Evolutionary conservation across 352 stramenopile species (phyloP).

Genomic region (Globisporangium paddicum): DNA sequence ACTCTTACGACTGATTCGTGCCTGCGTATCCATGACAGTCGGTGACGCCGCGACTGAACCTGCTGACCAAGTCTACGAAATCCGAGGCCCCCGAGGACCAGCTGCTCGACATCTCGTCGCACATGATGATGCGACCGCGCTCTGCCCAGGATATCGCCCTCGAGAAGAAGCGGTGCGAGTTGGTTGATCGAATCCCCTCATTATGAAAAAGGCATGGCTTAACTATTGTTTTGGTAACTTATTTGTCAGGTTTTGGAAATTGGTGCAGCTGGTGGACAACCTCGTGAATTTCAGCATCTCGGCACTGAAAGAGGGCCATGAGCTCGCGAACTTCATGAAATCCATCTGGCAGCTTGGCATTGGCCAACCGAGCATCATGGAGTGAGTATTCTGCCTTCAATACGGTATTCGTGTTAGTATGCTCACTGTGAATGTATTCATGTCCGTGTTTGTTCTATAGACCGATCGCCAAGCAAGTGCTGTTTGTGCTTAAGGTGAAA

Average conservation of each 20-base stretch:
- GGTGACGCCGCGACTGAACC: slow-evolving; percentile 11
- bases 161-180: slow-evolving; percentile 40
- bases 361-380: slow-evolving; percentile 45
- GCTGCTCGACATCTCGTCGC: slow-evolving; percentile 42
- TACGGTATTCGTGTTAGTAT: background rate
- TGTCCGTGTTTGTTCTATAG: slow-evolving; percentile 14
- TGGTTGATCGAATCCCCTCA: background rate
- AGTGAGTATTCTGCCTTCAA: slow-evolving; percentile 18
- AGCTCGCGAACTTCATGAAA: slow-evolving; percentile 37
- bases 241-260: slow-evolving; percentile 49
- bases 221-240: background rate
- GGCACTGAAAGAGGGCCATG: slow-evolving; percentile 37
- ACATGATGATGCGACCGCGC: slow-evolving; percentile 25
- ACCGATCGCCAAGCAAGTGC: slow-evolving; percentile 39
- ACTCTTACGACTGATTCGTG: no score
- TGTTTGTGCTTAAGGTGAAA: slow-evolving; percentile 30
- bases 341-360: slow-evolving; percentile 53
- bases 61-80: slow-evolving; percentile 32
- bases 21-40: no score
- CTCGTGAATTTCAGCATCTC: slow-evolving; percentile 62
- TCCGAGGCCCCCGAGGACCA: slow-evolving; percentile 69
- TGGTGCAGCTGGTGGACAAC: slow-evolving; percentile 58
- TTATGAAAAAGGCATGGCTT: background rate
- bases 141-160: slow-evolving; percentile 25
- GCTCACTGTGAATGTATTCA: background rate